Evolutionary conservation across 768 basidiomycete species (phyloP), one percentile per base, ranked within the genome.

Genomic region (Trametes coccinea): DNA sequence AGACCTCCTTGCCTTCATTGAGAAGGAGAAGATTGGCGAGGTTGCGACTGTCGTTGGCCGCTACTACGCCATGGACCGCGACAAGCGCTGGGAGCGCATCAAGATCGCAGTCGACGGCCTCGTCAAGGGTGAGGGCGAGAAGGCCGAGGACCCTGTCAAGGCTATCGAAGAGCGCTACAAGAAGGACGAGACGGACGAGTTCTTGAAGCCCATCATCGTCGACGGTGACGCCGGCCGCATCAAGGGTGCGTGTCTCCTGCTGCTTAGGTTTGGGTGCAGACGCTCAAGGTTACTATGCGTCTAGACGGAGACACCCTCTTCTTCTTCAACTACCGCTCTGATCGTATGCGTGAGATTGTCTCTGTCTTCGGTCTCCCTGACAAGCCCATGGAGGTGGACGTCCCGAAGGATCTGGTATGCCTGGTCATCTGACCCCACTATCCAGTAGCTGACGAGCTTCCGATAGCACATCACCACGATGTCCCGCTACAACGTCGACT

Each of bases 311-410:
- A 97, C 74, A 95, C 94, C 0, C 71, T 98, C 4, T 97, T 96
- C 83, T 87, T 92, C 78, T 98, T 96, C 87, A 98, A 98, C 79
- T 97, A 98, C 75, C 88, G 95, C 62, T 95, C 95, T 0, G 95
- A 98, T 74, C 88, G 95, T 55, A 93, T 98, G 90, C 86, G 95
- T 49, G 95, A 98, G 76, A 88, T 97, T 62, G 82, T 78, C n/a
- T 77, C 83, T 31, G 85, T 98, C 7, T 83, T 97, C 55, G 95
- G 94, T 17, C 74, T 87, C 4, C 85, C 86, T 3, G 87, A 92
- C 66, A 93, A 91, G 74, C 92, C 93, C 1, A 84, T 94, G 74
- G 92, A 95, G 51, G 84, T 92, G 40, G 80, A 84, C 29, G 76
- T 96, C 16, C 95, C 95, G 3, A 86, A 88, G 67, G 81, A 91